phyloP scores from a whole-genome alignment of 805 yeast species.

The Saturnispora silvae region DNA sequence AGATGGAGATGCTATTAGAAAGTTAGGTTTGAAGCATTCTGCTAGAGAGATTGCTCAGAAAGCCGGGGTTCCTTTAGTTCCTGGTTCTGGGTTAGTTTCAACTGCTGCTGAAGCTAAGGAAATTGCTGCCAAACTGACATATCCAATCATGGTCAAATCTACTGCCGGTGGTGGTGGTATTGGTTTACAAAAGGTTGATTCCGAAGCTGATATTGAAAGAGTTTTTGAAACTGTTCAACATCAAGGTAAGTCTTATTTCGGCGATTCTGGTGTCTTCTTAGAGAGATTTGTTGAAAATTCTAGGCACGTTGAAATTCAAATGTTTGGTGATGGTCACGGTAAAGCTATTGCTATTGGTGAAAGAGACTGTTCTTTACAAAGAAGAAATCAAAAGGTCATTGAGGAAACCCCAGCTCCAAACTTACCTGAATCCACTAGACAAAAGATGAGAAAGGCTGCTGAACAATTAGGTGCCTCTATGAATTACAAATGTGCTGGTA shows the following conservation, averaged over 20 bases:
- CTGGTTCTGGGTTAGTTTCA: constrained; percentile 84
- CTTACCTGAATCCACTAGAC: constrained; percentile 70
- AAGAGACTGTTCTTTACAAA: constrained; percentile 94
- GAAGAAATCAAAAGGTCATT: constrained; percentile 92
- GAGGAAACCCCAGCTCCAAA: constrained; percentile 98
- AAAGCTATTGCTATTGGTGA: constrained; percentile 91
- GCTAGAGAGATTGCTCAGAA: constrained; percentile 87
- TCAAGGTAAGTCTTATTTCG: constrained; percentile 87
- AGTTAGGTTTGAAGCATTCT: constrained; percentile 88
- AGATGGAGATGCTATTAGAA: constrained; percentile 82
- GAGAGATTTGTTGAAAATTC: constrained; percentile 93
- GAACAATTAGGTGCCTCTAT: constrained; percentile 71
- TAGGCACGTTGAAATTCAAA: constrained; percentile 92
- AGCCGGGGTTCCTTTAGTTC: constrained; percentile 94
- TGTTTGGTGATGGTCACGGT: constrained; percentile 94
- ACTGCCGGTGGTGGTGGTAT: constrained; percentile 99
- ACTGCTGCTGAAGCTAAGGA: constrained; percentile 63
- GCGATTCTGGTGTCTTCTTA: constrained; percentile 90
- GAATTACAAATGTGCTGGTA: constrained; percentile 94
- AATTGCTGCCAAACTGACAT: constrained; percentile 65
- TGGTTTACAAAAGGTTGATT: constrained; percentile 89
- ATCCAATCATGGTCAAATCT: constrained; percentile 92
- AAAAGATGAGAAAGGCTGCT: constrained; percentile 69
- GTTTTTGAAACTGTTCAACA: constrained; percentile 88
- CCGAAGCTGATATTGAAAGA: constrained; percentile 65